phyloP scores from a whole-genome alignment of 176 grass and related monocot species.

The Coix lacrymajobi region DNA sequence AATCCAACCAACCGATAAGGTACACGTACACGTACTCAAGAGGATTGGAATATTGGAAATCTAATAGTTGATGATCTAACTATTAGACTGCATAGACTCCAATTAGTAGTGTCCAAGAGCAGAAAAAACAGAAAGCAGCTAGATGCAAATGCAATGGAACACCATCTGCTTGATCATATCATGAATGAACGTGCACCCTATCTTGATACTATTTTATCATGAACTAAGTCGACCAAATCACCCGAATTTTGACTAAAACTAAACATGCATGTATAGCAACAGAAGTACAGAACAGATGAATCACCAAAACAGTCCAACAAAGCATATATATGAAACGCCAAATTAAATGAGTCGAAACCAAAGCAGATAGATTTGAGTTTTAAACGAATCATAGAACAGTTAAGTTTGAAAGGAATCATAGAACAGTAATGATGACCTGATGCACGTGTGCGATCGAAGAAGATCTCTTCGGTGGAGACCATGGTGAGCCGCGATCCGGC shows the following conservation, averaged over 20 bases:
- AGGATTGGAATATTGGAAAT: not conserved
- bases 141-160: not conserved
- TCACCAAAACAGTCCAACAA: not conserved
- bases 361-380: too few relatives aligned
- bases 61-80: not conserved
- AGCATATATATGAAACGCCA: too few relatives aligned
- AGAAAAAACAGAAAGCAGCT: not conserved
- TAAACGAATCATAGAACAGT: too few relatives aligned
- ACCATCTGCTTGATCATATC: not conserved
- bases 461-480: conserved; percentile 87
- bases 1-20: not conserved
- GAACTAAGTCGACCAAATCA: not conserved
- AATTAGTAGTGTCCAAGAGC: not conserved
- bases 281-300: too few relatives aligned
- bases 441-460: conserved; percentile 63
- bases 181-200: not conserved
- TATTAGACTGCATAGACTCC: not conserved
- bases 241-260: not conserved
- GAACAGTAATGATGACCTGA: conserved; percentile 38
- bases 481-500: conserved; percentile 60
- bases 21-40: not conserved
- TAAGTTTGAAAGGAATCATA: not conserved
- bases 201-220: not conserved
- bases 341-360: not conserved
- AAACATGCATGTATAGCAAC: too few relatives aligned